Conservation (phyloP, 441 rosid species). For the Flueggea neowawraea region DNA sequence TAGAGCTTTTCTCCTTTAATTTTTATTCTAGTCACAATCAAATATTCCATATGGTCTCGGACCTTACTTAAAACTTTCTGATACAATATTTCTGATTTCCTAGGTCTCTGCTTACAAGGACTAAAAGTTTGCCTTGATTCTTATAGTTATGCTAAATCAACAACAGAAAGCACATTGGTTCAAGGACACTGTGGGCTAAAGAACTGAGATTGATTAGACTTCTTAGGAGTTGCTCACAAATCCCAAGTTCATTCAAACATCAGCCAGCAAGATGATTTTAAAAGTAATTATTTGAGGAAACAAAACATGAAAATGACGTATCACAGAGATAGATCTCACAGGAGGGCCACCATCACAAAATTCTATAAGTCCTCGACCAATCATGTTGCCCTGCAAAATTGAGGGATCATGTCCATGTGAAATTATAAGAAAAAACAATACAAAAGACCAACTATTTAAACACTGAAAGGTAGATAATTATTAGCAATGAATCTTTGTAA, state of each 20-base stretch:
- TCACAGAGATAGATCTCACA: constrained; percentile 34
- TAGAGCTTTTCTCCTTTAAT: background rate
- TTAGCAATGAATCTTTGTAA: too few relatives aligned
- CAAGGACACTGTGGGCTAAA: too few relatives aligned
- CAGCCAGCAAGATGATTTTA: background rate
- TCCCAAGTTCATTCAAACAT: too few relatives aligned
- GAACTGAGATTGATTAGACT: too few relatives aligned
- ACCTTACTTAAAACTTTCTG: background rate
- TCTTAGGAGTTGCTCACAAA: too few relatives aligned
- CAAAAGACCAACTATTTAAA: background rate
- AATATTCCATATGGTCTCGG: background rate
- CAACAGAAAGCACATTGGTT: too few relatives aligned
- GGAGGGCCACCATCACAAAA: constrained; percentile 80
- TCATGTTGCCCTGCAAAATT: constrained; percentile 51
- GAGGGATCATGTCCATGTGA: constrained; percentile 1
- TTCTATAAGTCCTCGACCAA: constrained; percentile 77
- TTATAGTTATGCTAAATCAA: too few relatives aligned
- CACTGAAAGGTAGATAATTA: too few relatives aligned
- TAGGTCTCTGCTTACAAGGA: background rate
- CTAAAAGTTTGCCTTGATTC: too few relatives aligned
- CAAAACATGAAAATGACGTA: background rate
- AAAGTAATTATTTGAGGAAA: background rate
- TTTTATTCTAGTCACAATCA: background rate
- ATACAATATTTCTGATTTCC: too few relatives aligned
- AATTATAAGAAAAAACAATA: constrained; percentile 3